Evolutionary conservation across 2,329 filamentous ascomycete genomes (phyloP), one percentile per base, ranked within the genome.

Genomic region (Sporothrix humicola): DNA sequence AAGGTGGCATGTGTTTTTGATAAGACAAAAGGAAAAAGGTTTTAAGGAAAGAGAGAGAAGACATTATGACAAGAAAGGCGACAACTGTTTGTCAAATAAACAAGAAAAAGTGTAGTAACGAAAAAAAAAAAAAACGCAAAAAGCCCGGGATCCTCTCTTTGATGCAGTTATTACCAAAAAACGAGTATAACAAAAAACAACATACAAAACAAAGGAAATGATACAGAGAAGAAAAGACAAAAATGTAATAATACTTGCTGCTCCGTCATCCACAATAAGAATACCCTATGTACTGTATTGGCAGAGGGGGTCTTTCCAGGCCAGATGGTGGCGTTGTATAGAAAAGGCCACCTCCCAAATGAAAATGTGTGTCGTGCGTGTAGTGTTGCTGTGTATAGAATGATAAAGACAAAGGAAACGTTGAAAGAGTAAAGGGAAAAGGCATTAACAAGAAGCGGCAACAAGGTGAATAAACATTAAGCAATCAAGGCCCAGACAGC

Each of bases 381-480:
- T 81, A 74, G 77, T 79, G 79, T 78, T 66, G 61, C 61, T 66
- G 77, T 73, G 72, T 71, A 76, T 80, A 78, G 72, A 77, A 78
- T 76, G 75, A 37, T 37, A 79, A 77, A 31, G 23, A 76, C 79
- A 78, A 72, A 78, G 77, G 76, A 76, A 79, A 80, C 76, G 42
- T 37, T 17, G 50, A 37, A 20, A 50, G 23, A 56, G 6, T 31
- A 26, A 66, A 66, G 52, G 70, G 17, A 71, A 72, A 61, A 58
- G 50, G 72, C 44, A 54, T 71, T 71, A 70, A 68, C 20, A 26
- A 65, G 63, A 48, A 61, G 26, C 54, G 26, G 17, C 46, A 66
- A 52, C 10, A 20, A 31, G 72, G 20, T 37, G 20, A 50, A n/a
- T 48, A 58, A 69, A 42, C 23, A 66, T 48, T 26, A 65, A 73